A percentile compares a stretch with the other conserved stretches of the same genome.
Conservation (phyloP, 1,139 yeast genomes). For the Saccharomycopsis crataegensis region DNA sequence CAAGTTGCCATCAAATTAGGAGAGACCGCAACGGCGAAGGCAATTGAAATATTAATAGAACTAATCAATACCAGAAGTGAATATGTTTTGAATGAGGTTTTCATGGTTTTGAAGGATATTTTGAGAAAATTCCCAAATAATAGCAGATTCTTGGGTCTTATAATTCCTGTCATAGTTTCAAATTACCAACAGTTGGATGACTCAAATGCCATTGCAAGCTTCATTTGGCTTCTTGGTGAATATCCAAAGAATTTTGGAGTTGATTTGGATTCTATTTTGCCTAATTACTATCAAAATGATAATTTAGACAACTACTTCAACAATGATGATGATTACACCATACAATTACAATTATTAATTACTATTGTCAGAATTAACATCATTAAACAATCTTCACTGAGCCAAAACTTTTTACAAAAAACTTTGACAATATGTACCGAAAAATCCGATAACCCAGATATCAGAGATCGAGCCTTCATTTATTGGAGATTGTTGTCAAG, state of each 20-base stretch:
- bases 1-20: conserved; percentile 79
- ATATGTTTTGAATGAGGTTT: conserved; percentile 71
- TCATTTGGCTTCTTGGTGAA: conserved; percentile 86
- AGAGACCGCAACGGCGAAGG: conserved; percentile 49
- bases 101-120: conserved; percentile 69
- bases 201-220: conserved; percentile 63
- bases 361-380: conserved; percentile 72
- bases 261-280: conserved; percentile 34
- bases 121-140: conserved; percentile 61
- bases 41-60: conserved; percentile 71
- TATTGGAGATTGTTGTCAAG: conserved; percentile 89
- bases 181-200: conserved; percentile 52
- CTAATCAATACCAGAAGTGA: conserved; percentile 73
- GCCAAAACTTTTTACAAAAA: conserved; percentile 55
- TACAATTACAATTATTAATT: conserved; percentile 72
- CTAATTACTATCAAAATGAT: conserved; percentile 11
- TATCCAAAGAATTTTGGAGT: conserved; percentile 69
- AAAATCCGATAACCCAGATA: conserved; percentile 81
- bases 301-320: conserved; percentile 30
- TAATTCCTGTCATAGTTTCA: conserved; percentile 63
- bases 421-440: conserved; percentile 73
- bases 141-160: conserved; percentile 53
- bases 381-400: conserved; percentile 30
- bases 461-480: conserved; percentile 87
- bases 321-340: conserved; percentile 61